These are phyloP conservation scores for Spergularia bocconei DNA, from an alignment of 148 eudicot genomes.

Conservation along the genomic window DNA sequence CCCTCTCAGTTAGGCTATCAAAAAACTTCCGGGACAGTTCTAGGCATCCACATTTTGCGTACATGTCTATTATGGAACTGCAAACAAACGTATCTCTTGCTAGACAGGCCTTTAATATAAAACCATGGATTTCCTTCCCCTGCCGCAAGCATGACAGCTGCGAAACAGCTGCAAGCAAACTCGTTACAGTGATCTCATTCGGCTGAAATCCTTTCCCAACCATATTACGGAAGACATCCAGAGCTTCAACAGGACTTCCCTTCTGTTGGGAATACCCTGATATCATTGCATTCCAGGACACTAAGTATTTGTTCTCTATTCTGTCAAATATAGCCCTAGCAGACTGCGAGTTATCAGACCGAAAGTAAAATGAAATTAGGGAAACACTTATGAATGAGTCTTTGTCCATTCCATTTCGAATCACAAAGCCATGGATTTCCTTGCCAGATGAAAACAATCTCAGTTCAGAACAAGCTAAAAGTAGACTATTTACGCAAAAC, in stretches of 20 bases:
- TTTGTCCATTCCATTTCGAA: conserved; percentile 43
- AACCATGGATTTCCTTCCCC: conserved; percentile 60
- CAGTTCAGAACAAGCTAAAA: conserved; percentile 47
- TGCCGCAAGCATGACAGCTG: conserved; percentile 48
- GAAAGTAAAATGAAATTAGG: conserved; percentile 52
- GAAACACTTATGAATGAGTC: conserved; percentile 47
- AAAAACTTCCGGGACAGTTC: conserved; percentile 46
- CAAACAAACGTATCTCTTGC: conserved; percentile 35
- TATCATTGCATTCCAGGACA: conserved; percentile 69
- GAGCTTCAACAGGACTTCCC: conserved; percentile 43
- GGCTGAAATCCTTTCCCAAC: conserved; percentile 32
- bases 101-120: conserved; percentile 44
- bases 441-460: conserved; percentile 38
- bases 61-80: conserved; percentile 60
- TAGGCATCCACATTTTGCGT: conserved; percentile 61
- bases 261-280: conserved; percentile 51
- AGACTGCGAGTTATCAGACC: conserved; percentile 34
- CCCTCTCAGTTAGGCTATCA: conserved; percentile 32
- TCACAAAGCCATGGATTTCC: conserved; percentile 55
- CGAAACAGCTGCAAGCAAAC: conserved; percentile 59
- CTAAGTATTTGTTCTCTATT: conserved; percentile 33
- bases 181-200: conserved; percentile 37
- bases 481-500: conserved; percentile 45
- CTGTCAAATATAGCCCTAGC: conserved; percentile 46
- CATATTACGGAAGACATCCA: conserved; percentile 41